Conservation (phyloP, 1,139 yeast genomes). For the Casaregolazyma suthepensis region DNA sequence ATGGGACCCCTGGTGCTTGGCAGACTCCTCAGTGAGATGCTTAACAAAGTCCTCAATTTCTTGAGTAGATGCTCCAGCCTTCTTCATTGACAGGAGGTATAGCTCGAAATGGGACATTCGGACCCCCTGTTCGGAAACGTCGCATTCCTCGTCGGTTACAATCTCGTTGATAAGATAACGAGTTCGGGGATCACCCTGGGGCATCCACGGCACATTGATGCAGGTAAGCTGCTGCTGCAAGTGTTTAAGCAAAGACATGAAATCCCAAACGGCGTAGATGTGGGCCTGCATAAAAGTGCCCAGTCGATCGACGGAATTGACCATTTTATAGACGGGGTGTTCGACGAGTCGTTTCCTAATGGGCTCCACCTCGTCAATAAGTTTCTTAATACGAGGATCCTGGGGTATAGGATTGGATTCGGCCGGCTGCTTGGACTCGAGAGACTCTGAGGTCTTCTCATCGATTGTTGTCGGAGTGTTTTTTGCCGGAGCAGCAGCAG, state of each 20-base stretch:
- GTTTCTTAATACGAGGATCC: slow-evolving; percentile 14
- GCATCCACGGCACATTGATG: slow-evolving; percentile 20
- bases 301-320: slow-evolving; percentile 18
- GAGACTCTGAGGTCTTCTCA: neutral
- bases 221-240: slow-evolving; percentile 19
- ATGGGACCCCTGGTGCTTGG: slow-evolving; percentile 1
- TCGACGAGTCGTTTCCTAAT: slow-evolving; percentile 16
- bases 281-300: slow-evolving; percentile 18
- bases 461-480: neutral
- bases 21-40: slow-evolving; percentile 9
- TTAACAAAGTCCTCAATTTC: slow-evolving; percentile 17
- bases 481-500: neutral
- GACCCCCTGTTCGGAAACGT: slow-evolving; percentile 19
- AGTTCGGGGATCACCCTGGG: slow-evolving; percentile 20
- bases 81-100: slow-evolving; percentile 18
- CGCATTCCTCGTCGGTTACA: slow-evolving; percentile 21
- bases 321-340: slow-evolving; percentile 18
- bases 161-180: slow-evolving; percentile 21
- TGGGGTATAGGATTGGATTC: slow-evolving; percentile 1
- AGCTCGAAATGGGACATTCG: slow-evolving; percentile 22
- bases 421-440: neutral
- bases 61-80: slow-evolving; percentile 18
- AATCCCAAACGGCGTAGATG: slow-evolving; percentile 23
- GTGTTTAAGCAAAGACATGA: slow-evolving; percentile 20
- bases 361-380: slow-evolving; percentile 20